Percentiles rank a stretch among this genome's conserved stretches.
Conservation (phyloP, 2,329 filamentous ascomycete genomes). For the Alternaria consortialis region DNA sequence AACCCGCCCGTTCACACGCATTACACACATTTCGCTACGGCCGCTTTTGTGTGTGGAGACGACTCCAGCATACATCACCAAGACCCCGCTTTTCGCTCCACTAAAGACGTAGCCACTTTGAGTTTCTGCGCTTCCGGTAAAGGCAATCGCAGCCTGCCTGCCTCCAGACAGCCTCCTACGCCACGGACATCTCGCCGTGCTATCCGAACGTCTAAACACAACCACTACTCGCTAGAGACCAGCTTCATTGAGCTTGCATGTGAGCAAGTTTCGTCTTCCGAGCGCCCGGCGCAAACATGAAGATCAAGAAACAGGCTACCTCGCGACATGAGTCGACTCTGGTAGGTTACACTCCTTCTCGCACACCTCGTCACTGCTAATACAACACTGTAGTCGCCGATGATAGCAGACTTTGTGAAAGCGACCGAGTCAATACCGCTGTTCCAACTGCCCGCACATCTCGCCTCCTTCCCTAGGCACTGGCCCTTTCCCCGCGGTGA, state of each 20-base stretch:
- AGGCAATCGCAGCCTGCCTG: slow-evolving; percentile 26
- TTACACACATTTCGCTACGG: slow-evolving; percentile 9
- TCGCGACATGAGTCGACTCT: slow-evolving; percentile 64
- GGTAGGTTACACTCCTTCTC: slow-evolving; percentile 42
- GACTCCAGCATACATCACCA: slow-evolving; percentile 3
- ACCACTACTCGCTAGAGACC: slow-evolving; percentile 10
- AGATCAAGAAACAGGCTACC: slow-evolving; percentile 65
- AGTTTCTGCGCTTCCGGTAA: slow-evolving; percentile 15
- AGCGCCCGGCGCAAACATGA: slow-evolving; percentile 56
- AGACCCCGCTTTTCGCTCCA: slow-evolving; percentile 14
- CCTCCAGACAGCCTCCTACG: slow-evolving; percentile 8
- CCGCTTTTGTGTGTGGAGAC: not conserved
- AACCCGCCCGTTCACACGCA: slow-evolving; percentile 17
- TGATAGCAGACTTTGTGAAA: slow-evolving; percentile 82
- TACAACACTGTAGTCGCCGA: slow-evolving; percentile 73
- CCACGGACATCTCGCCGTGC: slow-evolving; percentile 2
- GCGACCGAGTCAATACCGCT: slow-evolving; percentile 74
- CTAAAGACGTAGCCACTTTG: slow-evolving; percentile 7
- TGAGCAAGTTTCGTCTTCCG: slow-evolving; percentile 47
- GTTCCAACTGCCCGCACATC: slow-evolving; percentile 77
- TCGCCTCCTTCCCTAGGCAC: slow-evolving; percentile 81
- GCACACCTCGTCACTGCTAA: slow-evolving; percentile 12
- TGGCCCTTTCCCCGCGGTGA: slow-evolving; percentile 98
- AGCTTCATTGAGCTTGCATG: slow-evolving; percentile 33
- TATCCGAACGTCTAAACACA: not conserved